phyloP scores from a whole-genome alignment of 192 early-diverging fungal genomes.

The Chytriomyces confervae region DNA sequence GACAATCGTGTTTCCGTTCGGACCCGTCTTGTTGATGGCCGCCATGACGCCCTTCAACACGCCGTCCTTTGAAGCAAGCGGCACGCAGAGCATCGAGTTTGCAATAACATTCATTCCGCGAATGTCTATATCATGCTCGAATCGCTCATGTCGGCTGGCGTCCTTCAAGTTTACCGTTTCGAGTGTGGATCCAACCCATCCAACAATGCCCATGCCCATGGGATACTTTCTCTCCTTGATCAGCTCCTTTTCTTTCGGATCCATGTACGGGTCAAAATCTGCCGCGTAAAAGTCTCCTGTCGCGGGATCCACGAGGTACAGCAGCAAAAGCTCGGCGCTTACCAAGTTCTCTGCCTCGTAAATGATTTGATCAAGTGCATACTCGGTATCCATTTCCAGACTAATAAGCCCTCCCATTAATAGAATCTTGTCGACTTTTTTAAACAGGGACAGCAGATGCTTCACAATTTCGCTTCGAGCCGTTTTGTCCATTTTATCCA shows the following conservation, averaged over 20 bases:
- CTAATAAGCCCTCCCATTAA: constrained; percentile 42
- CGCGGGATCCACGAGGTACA: constrained; percentile 52
- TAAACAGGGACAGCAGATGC: constrained; percentile 49
- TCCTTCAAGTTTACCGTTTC: constrained; percentile 47
- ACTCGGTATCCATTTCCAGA: constrained; percentile 49
- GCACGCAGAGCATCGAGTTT: constrained; percentile 44
- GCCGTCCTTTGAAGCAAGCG: constrained; percentile 45
- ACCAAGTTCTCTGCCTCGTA: constrained; percentile 44
- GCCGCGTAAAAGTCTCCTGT: constrained; percentile 44
- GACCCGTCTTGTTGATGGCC: constrained; percentile 52
- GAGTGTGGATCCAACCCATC: constrained; percentile 42
- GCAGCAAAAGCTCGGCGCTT: constrained; percentile 38
- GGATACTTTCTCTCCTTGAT: constrained; percentile 37
- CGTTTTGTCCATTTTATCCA: constrained; percentile 53
- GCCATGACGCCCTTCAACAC: constrained; percentile 48
- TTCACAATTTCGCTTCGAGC: constrained; percentile 41
- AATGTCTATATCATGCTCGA: constrained; percentile 51
- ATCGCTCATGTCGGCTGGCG: constrained; percentile 43
- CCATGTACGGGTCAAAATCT: constrained; percentile 36
- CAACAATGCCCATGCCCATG: constrained; percentile 49
- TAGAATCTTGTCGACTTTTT: constrained; percentile 52
- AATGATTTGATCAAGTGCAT: constrained; percentile 42
- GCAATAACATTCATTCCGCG: constrained; percentile 25
- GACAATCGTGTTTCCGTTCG: constrained; percentile 31
- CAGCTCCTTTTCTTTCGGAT: constrained; percentile 38